Evolutionary conservation across 2,329 filamentous ascomycete genomes (phyloP), one percentile per base, ranked within the genome.

Genomic region (Botrytis elliptica): DNA sequence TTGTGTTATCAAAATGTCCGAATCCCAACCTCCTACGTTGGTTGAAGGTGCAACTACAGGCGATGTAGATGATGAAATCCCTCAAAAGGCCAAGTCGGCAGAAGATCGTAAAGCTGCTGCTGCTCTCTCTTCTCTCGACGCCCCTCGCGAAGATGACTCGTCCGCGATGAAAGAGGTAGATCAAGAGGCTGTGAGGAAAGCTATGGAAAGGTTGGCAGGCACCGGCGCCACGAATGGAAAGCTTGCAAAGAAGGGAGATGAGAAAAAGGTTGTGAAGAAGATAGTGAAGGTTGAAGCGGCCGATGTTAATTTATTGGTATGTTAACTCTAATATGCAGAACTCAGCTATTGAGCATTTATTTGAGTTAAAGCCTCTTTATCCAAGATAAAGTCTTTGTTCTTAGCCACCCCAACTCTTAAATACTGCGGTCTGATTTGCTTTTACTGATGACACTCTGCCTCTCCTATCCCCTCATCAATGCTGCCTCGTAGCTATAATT

Each of bases 61-160:
- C 75, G 88, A 90, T 76, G 84, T 87, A 75, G 88, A 90, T 73
- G 88, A 90, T 75, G 88, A 89, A 78, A 82, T 85, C 77, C 82
- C 79, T 20, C 75, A 78, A 29, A 82, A 84, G 73, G 86, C 87
- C 79, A 92, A 90, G 83, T 89, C 88, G 60, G 91, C 92, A 80
- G 92, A 94, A 83, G 92, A 93, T 84, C 90, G 91, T 83, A 93
- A 93, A 83, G 91, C 92, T 64, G 91, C 91, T 59, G 90, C 90
- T 10, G 92, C 92, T 44, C 88, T 94, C 74, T 91, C 91, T 66
- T 88, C 87, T 75, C 89, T 95, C 77, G 92, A 93, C 80, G 74
- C 76, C 8, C 82, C 84, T 62, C 81, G 83, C 55, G 85, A 84
- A 74, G 85, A 86, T 66, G 85, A 87, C 44, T 84, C 86, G 63